Evolutionary conservation across 2,329 filamentous ascomycete genomes (phyloP).

Genomic region (Aspergillus quadrilineatus): DNA sequence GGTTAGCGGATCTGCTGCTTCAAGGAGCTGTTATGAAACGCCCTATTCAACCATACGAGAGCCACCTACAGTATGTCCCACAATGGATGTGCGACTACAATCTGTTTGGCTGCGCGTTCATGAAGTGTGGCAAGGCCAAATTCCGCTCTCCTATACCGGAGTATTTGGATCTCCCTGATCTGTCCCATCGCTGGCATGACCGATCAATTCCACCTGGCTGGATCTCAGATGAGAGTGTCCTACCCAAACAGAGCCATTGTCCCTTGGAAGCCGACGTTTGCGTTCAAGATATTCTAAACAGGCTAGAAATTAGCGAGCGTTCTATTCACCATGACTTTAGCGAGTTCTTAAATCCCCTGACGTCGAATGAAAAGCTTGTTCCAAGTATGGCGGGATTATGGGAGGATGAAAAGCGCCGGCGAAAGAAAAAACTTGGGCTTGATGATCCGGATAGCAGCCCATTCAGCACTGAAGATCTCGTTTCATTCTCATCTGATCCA

Average conservation of each 20-base stretch:
- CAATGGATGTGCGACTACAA: constrained; percentile 99
- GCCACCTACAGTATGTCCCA: constrained; percentile 84
- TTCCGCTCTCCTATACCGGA: constrained; percentile 77
- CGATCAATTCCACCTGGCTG: constrained; percentile 61
- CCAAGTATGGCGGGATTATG: constrained; percentile 92
- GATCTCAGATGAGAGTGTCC: constrained; percentile 61
- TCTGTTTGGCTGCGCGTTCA: constrained; percentile 86
- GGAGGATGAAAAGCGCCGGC: constrained; percentile 80
- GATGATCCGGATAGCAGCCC: constrained; percentile 66
- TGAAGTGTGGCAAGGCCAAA: constrained; percentile 67
- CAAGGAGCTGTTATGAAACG: constrained; percentile 85
- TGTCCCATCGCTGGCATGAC: constrained; percentile 75
- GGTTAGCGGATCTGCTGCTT: constrained; percentile 79
- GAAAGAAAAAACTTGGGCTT: constrained; percentile 69
- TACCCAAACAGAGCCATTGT: constrained; percentile 82
- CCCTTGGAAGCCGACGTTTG: constrained; percentile 86
- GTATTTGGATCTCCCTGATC: constrained; percentile 61
- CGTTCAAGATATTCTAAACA: constrained; percentile 83
- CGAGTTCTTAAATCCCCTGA: constrained; percentile 65
- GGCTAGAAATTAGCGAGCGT: constrained; percentile 72
- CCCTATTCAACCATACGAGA: constrained; percentile 87
- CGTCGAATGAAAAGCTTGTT: constrained; percentile 74
- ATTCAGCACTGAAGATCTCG: constrained; percentile 75
- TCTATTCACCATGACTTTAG: constrained; percentile 82
- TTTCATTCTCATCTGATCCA: constrained; percentile 84